Percentiles rank a stretch among this genome's conserved stretches.
These are phyloP conservation scores for Xanthoconium stramineum DNA, from an alignment of 768 basidiomycete species.

Conservation along the genomic window DNA sequence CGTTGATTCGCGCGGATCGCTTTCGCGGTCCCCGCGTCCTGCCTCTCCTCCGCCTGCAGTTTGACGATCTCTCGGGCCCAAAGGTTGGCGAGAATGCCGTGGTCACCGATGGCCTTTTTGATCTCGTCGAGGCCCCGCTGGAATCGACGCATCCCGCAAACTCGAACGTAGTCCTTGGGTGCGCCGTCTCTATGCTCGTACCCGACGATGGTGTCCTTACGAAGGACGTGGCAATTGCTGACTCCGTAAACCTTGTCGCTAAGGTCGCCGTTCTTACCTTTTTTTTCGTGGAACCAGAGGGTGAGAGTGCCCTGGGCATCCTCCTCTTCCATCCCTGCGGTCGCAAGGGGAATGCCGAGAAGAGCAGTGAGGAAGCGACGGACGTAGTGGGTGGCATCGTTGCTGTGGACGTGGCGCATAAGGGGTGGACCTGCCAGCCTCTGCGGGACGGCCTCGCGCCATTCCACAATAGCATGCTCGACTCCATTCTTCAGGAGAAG, in stretches of 20 bases:
- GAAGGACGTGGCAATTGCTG: background rate
- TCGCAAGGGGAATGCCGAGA: background rate
- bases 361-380: background rate
- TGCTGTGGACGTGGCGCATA: background rate
- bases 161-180: background rate
- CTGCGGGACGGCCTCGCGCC: background rate
- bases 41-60: background rate
- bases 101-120: background rate
- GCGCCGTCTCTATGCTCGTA: background rate
- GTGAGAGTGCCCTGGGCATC: background rate
- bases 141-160: background rate
- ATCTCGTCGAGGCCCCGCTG: background rate
- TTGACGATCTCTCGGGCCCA: background rate
- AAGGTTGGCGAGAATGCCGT: background rate
- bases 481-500: background rate
- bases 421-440: background rate
- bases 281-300: background rate
- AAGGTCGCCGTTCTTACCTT: background rate
- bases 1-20: background rate
- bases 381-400: background rate
- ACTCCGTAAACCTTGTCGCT: background rate
- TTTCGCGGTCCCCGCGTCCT: background rate
- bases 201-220: background rate
- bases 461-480: background rate
- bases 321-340: background rate